Evolutionary conservation across 441 rosid species (phyloP).

Genomic region (Adansonia grandidieri): DNA sequence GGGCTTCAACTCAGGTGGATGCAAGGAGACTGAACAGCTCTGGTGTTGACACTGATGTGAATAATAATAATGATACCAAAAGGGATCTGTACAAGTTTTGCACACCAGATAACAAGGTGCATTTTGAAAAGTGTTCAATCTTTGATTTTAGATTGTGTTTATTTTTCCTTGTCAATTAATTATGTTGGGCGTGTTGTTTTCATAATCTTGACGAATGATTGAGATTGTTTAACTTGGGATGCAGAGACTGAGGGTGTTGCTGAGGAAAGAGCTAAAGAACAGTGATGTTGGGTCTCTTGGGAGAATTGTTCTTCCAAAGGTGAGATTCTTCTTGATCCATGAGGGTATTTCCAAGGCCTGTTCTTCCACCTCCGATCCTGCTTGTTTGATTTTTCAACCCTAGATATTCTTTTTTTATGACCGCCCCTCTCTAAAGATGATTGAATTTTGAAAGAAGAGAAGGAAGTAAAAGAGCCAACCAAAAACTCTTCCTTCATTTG

Average conservation of each 20-base stretch:
- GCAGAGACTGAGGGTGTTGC: slow-evolving; percentile 58
- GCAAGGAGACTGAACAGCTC: slow-evolving; percentile 34
- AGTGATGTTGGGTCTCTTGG: slow-evolving; percentile 76
- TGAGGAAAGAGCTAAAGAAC: slow-evolving; percentile 57
- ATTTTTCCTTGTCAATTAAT: slow-evolving; percentile 8
- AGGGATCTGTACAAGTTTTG: slow-evolving; percentile 42
- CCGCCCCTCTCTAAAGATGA: neutral
- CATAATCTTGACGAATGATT: neutral
- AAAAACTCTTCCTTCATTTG: slow-evolving; percentile 31
- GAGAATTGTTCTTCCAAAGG: slow-evolving; percentile 79
- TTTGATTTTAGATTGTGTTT: neutral
- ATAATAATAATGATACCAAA: neutral
- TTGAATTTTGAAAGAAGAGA: slow-evolving; percentile 26
- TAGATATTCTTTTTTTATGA: slow-evolving; percentile 18
- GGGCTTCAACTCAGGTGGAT: slow-evolving; percentile 27
- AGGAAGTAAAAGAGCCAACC: slow-evolving; percentile 33
- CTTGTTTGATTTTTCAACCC: slow-evolving; percentile 25
- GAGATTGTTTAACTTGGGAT: slow-evolving; percentile 18
- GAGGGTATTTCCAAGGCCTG: neutral
- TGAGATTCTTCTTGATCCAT: slow-evolving; percentile 33
- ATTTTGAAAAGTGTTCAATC: slow-evolving; percentile 14
- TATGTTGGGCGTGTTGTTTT: neutral
- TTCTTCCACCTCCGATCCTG: slow-evolving; percentile 3
- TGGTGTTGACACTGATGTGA: slow-evolving; percentile 21
- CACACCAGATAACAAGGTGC: slow-evolving; percentile 56